These are phyloP conservation scores for Pestalotiopsis sp. DNA, from an alignment of 2,329 filamentous ascomycete genomes.

Conservation along the genomic window DNA sequence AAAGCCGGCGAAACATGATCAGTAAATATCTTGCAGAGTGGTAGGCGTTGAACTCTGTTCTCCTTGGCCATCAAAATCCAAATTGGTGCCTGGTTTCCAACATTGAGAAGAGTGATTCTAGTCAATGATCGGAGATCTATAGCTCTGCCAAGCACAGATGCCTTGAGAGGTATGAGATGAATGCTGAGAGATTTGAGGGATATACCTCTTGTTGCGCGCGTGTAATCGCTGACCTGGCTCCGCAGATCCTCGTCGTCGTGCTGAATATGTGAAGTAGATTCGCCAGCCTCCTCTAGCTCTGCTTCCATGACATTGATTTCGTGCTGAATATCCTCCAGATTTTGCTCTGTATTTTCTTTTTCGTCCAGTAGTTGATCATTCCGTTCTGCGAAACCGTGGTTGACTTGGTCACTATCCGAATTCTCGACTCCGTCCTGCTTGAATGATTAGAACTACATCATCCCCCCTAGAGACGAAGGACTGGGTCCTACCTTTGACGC, in stretches of 20 bases:
- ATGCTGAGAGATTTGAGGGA: constrained; percentile 57
- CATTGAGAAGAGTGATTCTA: constrained; percentile 63
- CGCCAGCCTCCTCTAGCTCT: constrained; percentile 38
- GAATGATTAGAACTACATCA: not conserved
- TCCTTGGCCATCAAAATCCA: constrained; percentile 60
- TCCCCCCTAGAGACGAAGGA: not conserved
- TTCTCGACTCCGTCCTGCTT: not conserved
- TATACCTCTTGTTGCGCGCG: constrained; percentile 60
- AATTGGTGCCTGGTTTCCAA: constrained; percentile 62
- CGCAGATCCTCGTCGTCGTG: constrained; percentile 24
- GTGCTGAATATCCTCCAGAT: constrained; percentile 34
- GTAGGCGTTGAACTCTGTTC: constrained; percentile 52
- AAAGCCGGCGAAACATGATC: constrained; percentile 63
- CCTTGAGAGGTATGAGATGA: constrained; percentile 62
- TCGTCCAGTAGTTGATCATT: not conserved
- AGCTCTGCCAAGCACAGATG: constrained; percentile 56
- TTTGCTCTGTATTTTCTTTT: constrained; percentile 25
- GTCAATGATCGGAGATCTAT: constrained; percentile 60
- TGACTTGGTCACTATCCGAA: not conserved
- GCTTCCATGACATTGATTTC: constrained; percentile 38
- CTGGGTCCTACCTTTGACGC: not conserved
- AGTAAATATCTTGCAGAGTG: constrained; percentile 61
- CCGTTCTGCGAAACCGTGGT: not conserved
- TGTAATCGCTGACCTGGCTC: constrained; percentile 50
- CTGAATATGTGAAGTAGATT: constrained; percentile 18